Base-by-base conservation (phyloP, 2,329 filamentous ascomycete genomes). In the Penicillium sp. region DNA sequence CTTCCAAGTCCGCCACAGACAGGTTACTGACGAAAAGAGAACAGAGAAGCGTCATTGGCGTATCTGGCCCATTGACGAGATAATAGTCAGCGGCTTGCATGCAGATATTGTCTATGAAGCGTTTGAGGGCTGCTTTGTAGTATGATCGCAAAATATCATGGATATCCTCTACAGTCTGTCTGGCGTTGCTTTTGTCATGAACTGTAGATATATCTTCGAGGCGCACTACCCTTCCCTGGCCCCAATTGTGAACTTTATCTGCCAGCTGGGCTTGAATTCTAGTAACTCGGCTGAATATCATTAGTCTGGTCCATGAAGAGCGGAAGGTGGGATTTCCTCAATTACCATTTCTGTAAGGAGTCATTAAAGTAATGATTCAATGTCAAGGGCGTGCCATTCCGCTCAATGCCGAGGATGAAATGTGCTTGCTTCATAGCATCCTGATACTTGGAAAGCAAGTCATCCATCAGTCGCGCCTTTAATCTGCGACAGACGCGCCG, bases 51-150 rank as follows among this genome's bases (percentile, higher is more conserved):
- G 64, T 69, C 1, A 84, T 65, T 0, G 81, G 81, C 5, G 77
- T 77, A 0, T 70, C 52, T 0, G 71, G 57, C 0, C 76, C 74
- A 1, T 65, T 66, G 0, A 85, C 63, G 0, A 87, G 69, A 48
- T 72, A 72, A 56, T 81, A 66, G 35, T 78, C 74, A 1, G 78
- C 68, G 0, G 74, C 79, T 51, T 86, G 82, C 50, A 76, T 74
- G 56, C 73, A 81, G 1, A 88, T 63, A 3, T 71, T 76, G 54
- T 87, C 84, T 1, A 84, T 74, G 47, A 87, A 85, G 0, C 81
- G 75, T 56, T 78, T 78, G 10, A 70, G 71, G 0, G 81, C 73
- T 1, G 85, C 76, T 22, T 78, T 74, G 67, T 87, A 86, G 62
- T 83, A 87, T 1, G 76, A 72, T 23, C 73, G 62, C 0, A 87